A percentile compares a stretch with the other conserved stretches of the same genome.
These are phyloP conservation scores for Penicillium sp. DNA, from an alignment of 2,329 filamentous ascomycete genomes.

Conservation along the genomic window DNA sequence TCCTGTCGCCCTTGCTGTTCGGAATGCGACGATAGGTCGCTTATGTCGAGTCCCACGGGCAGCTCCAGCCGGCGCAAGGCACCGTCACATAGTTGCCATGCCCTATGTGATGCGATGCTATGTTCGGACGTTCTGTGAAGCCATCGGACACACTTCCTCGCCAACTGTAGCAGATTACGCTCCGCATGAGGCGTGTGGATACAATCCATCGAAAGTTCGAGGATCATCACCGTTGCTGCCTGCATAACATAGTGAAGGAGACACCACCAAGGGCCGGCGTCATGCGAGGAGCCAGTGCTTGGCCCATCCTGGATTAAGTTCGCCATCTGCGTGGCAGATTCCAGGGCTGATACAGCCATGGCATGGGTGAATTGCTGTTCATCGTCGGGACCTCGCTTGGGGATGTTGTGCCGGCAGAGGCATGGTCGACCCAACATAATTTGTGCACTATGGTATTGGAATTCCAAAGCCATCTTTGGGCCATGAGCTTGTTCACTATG, in stretches of 20 bases:
- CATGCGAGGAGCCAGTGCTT: conserved; percentile 29
- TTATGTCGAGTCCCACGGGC: conserved; percentile 15
- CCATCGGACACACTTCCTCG: conserved; percentile 38
- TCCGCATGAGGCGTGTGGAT: conserved; percentile 35
- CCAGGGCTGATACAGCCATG: conserved; percentile 19
- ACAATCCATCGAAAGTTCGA: conserved; percentile 35
- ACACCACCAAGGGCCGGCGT: conserved; percentile 39
- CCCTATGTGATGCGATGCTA: conserved; percentile 28
- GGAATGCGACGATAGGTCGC: conserved; percentile 4
- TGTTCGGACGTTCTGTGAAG: conserved; percentile 30
- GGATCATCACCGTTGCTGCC: conserved; percentile 34
- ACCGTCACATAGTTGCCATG: conserved; percentile 31
- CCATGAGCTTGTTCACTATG: background rate
- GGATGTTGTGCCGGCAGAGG: conserved; percentile 28
- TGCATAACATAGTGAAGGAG: conserved; percentile 42
- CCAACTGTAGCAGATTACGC: conserved; percentile 24
- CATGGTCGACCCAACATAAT: conserved; percentile 38
- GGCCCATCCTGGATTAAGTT: conserved; percentile 35
- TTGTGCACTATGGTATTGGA: conserved; percentile 35
- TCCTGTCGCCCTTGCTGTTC: conserved; percentile 11
- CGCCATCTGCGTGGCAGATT: conserved; percentile 34
- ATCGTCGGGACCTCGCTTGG: background rate
- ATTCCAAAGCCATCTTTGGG: conserved; percentile 30
- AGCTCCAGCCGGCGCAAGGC: conserved; percentile 19
- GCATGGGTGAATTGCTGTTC: conserved; percentile 25